Evolutionary conservation across 2,329 filamentous ascomycete species (phyloP).

Genomic region (Sclerotinia subarctica): DNA sequence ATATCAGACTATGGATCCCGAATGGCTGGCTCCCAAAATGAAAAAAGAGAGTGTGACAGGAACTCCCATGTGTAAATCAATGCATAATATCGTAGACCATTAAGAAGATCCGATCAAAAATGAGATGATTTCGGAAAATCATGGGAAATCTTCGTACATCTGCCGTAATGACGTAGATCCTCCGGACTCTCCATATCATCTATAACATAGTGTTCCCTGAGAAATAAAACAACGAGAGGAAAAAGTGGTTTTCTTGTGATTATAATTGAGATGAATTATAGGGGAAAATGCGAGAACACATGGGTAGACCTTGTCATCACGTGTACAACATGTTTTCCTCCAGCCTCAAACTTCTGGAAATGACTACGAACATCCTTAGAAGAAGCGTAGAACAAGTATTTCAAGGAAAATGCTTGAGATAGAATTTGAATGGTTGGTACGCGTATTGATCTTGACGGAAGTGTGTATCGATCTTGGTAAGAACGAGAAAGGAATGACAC

Average conservation of each 20-base stretch:
- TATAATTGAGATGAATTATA: constrained; percentile 7
- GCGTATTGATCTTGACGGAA: too few relatives aligned
- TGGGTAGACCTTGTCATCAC: constrained; percentile 18
- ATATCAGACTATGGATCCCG: not conserved
- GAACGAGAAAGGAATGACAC: not conserved
- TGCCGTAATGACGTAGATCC: constrained; percentile 20
- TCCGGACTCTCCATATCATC: not conserved
- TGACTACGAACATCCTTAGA: not conserved
- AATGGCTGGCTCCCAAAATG: not conserved
- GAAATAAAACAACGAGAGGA: not conserved
- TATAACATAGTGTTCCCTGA: not conserved
- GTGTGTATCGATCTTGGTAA: not conserved
- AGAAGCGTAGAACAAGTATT: constrained; percentile 5
- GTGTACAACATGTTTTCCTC: not conserved
- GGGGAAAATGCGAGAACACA: not conserved
- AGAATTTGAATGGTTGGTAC: not conserved
- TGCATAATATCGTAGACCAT: constrained; percentile 16
- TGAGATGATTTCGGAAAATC: constrained; percentile 7
- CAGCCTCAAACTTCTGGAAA: not conserved
- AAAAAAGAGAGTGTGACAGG: constrained; percentile 4
- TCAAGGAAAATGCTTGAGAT: constrained; percentile 8
- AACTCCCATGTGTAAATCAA: constrained; percentile 20
- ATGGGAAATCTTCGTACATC: constrained; percentile 14
- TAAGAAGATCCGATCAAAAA: not conserved
- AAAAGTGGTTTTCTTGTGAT: not conserved